phyloP scores from a whole-genome alignment of 495 filamentous ascomycete species.

The Penicillium lagena region DNA sequence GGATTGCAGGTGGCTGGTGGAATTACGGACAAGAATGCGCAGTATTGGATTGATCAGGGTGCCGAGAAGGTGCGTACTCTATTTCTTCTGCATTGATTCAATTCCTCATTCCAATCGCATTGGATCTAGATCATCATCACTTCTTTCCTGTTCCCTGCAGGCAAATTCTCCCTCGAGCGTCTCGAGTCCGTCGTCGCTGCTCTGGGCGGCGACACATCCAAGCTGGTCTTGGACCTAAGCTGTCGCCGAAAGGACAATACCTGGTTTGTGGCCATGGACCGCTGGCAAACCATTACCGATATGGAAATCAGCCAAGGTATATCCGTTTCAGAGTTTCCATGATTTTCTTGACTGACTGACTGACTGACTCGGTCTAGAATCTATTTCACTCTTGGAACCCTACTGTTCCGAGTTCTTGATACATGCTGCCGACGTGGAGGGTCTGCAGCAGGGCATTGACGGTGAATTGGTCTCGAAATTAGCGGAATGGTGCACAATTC shows the following conservation, averaged over 20 bases:
- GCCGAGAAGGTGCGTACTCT: conserved; percentile 71
- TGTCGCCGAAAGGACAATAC: conserved; percentile 67
- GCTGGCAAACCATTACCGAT: conserved; percentile 95
- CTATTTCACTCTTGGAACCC: conserved; percentile 71
- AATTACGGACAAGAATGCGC: conserved; percentile 77
- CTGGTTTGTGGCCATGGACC: conserved; percentile 96
- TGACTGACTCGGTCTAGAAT: conserved; percentile 45
- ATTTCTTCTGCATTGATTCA: not conserved
- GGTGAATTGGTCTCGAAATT: conserved; percentile 71
- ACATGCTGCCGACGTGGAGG: conserved; percentile 98
- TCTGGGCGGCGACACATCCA: conserved; percentile 65
- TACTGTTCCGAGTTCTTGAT: conserved; percentile 95
- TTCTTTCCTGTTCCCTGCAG: conserved; percentile 77
- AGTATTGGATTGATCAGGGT: conserved; percentile 76
- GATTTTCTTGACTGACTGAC: not conserved
- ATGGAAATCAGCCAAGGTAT: conserved; percentile 84
- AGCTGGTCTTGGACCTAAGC: conserved; percentile 90
- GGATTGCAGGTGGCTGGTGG: conserved; percentile 86
- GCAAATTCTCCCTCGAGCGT: conserved; percentile 66
- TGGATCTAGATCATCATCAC: conserved; percentile 77
- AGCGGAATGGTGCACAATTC: conserved; percentile 79
- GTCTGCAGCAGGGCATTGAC: conserved; percentile 84
- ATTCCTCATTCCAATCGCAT: not conserved
- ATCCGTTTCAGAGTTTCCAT: conserved; percentile 5
- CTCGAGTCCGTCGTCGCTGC: conserved; percentile 64